Percentiles rank a stretch among this genome's conserved stretches.
phyloP scores from a whole-genome alignment of 352 stramenopile species.

The Globisporangium solare region DNA sequence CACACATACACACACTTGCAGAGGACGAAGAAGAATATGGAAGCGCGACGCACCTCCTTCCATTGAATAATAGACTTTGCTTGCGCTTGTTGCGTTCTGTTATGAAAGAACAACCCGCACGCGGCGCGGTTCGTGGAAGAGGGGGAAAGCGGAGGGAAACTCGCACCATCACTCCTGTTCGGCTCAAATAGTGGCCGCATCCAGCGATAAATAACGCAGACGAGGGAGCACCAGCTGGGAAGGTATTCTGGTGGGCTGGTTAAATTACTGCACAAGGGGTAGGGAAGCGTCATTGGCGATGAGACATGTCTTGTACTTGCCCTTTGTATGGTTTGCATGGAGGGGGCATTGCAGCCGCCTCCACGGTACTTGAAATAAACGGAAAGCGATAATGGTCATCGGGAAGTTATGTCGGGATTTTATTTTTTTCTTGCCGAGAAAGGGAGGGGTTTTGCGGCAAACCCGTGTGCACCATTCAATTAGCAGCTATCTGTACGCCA shows the following conservation, averaged over 20 bases:
- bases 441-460: conserved; percentile 7
- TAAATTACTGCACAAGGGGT: conserved; percentile 2
- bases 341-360: neutral
- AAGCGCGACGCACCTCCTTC: conserved; percentile 32
- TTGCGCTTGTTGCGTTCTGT: conserved; percentile 27
- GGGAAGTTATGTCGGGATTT: conserved; percentile 4
- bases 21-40: no score
- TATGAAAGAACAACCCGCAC: conserved; percentile 8
- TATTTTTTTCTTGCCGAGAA: no score
- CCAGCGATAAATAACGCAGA: conserved; percentile 1
- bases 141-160: neutral
- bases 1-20: no score
- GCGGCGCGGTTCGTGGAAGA: neutral
- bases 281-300: neutral
- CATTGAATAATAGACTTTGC: conserved; percentile 28
- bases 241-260: conserved; percentile 8
- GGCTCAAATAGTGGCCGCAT: conserved; percentile 4
- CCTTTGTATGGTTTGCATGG: neutral
- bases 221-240: neutral
- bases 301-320: conserved; percentile 5
- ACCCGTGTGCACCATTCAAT: conserved; percentile 27
- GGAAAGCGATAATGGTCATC: neutral
- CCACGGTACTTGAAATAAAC: neutral
- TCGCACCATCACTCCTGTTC: conserved; percentile 6
- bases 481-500: conserved; percentile 1